Evolutionary conservation across 2,329 filamentous ascomycete species (phyloP).

Genomic region (Apiospora saccharicola): DNA sequence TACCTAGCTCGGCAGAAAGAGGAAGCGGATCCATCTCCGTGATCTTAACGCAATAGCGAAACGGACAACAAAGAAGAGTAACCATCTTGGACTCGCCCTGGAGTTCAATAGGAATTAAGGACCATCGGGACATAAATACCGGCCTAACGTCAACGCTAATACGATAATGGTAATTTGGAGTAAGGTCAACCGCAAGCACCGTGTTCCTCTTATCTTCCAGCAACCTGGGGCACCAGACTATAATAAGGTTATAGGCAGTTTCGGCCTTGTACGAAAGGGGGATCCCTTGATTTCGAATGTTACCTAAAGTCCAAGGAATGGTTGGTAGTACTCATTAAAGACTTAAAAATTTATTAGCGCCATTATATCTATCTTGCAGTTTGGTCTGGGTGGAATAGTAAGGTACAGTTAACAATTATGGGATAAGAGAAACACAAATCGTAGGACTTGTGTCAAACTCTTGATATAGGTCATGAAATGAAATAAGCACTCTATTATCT

Average conservation of each 20-base stretch:
- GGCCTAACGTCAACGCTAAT: not conserved
- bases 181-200: not conserved
- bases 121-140: not conserved
- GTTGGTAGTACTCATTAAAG: not conserved
- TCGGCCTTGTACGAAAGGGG: not conserved
- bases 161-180: not conserved
- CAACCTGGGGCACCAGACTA: not conserved
- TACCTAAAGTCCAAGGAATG: slow-evolving; percentile 4
- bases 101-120: not conserved
- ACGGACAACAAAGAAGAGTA: not conserved
- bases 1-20: not conserved
- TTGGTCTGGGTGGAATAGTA: not conserved
- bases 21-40: slow-evolving; percentile 7
- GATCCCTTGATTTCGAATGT: not conserved
- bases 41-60: not conserved
- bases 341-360: not conserved
- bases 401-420: not conserved
- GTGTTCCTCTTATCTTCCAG: not conserved
- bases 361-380: not conserved
- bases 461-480: not conserved
- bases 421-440: not conserved
- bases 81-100: slow-evolving; percentile 4
- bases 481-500: not conserved
- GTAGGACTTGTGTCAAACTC: not conserved
- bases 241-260: not conserved